Percentiles rank a stretch among this genome's conserved stretches.
phyloP scores from a whole-genome alignment of 345 rosid genomes.

The Rhizophora mangle region DNA sequence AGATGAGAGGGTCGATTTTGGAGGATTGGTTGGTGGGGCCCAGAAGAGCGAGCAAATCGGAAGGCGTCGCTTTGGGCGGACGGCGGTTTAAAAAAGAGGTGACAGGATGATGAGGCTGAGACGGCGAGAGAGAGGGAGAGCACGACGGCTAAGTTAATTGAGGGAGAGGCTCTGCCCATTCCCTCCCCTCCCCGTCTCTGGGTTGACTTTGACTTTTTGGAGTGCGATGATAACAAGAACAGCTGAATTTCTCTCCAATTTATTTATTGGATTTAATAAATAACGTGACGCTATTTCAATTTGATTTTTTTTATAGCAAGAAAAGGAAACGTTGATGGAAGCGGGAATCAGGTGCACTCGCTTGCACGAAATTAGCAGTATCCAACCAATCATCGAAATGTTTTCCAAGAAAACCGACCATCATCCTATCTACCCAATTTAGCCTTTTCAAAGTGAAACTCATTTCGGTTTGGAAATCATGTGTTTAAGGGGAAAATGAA shows the following conservation, averaged over 20 bases:
- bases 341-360: too few relatives aligned
- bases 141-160: conserved; percentile 44
- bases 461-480: too few relatives aligned
- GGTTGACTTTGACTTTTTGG: background rate
- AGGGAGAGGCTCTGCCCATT: conserved; percentile 30
- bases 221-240: background rate
- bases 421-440: too few relatives aligned
- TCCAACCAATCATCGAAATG: too few relatives aligned
- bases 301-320: too few relatives aligned
- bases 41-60: conserved; percentile 66
- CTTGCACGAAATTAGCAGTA: too few relatives aligned
- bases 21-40: conserved; percentile 48
- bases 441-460: too few relatives aligned
- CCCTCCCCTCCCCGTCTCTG: background rate
- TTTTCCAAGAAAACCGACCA: too few relatives aligned
- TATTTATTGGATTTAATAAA: background rate
- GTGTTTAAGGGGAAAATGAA: too few relatives aligned
- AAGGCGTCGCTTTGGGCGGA: conserved; percentile 53
- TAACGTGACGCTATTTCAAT: too few relatives aligned
- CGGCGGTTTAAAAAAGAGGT: conserved; percentile 13
- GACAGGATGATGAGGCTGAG: conserved; percentile 34
- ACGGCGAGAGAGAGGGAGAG: conserved; percentile 55
- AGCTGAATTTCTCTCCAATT: background rate
- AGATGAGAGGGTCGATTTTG: conserved; percentile 50
- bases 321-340: too few relatives aligned